phyloP scores from a whole-genome alignment of 2,329 filamentous ascomycete species.

The Ampelomyces quisqualis region DNA sequence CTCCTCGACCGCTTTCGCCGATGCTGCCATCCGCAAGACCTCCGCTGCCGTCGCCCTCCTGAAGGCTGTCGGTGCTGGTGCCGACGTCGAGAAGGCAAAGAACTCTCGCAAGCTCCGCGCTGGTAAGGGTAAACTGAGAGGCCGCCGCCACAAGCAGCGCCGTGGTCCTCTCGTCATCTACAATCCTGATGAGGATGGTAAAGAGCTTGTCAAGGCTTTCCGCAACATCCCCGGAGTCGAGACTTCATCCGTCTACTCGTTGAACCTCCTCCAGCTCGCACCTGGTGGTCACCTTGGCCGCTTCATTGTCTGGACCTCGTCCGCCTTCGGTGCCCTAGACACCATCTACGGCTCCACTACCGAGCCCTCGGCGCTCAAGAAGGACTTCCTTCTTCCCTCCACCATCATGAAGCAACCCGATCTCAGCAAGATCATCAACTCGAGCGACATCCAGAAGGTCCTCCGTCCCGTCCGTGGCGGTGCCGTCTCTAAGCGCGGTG shows the following conservation, averaged over 20 bases:
- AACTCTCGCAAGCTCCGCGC: slow-evolving; percentile 94
- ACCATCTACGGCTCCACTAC: slow-evolving; percentile 95
- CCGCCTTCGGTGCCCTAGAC: slow-evolving; percentile 95
- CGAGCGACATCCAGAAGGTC: slow-evolving; percentile 94
- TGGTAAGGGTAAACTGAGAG: slow-evolving; percentile 98
- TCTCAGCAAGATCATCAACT: slow-evolving; percentile 98
- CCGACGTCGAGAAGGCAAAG: slow-evolving; percentile 94
- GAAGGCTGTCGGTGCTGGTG: slow-evolving; percentile 84
- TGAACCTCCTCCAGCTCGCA: slow-evolving; percentile 99
- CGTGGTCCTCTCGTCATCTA: slow-evolving; percentile 98
- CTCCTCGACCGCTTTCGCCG: slow-evolving; percentile 85
- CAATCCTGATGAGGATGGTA: slow-evolving; percentile 92
- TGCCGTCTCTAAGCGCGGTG: slow-evolving; percentile 81
- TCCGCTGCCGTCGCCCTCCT: slow-evolving; percentile 82
- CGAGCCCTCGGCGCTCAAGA: slow-evolving; percentile 88
- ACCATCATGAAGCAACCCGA: slow-evolving; percentile 93
- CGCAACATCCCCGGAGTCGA: slow-evolving; percentile 99
- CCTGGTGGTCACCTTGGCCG: slow-evolving; percentile 98
- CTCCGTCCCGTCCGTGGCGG: slow-evolving; percentile 89
- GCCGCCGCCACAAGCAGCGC: slow-evolving; percentile 94
- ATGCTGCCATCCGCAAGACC: slow-evolving; percentile 81
- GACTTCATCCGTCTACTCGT: slow-evolving; percentile 86
- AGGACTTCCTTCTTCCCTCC: slow-evolving; percentile 95
- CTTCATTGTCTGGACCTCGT: slow-evolving; percentile 98
- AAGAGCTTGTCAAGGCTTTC: slow-evolving; percentile 90